These are phyloP conservation scores for Leucaena leucocephala DNA, from an alignment of 306 rosid genomes.

Conservation along the genomic window DNA sequence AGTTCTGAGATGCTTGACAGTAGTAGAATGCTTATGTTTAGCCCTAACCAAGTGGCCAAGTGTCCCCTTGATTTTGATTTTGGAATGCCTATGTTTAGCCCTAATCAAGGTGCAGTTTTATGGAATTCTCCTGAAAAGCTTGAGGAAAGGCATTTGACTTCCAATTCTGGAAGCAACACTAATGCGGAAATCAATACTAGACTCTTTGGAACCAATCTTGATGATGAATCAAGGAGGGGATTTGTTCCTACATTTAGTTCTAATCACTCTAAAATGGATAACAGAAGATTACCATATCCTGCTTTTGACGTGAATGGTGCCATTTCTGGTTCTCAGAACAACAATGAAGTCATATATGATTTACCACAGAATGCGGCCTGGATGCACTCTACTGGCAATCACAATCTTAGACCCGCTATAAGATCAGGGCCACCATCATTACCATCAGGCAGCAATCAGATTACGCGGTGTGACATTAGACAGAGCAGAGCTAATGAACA, in stretches of 20 bases:
- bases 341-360: slow-evolving; percentile 8
- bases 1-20: slow-evolving; percentile 27
- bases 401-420: slow-evolving; percentile 20
- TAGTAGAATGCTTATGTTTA: background rate
- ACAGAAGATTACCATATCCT: slow-evolving; percentile 23
- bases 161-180: slow-evolving; percentile 31
- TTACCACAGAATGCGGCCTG: slow-evolving; percentile 19
- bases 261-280: slow-evolving; percentile 14
- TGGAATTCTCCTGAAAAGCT: background rate
- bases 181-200: slow-evolving; percentile 22
- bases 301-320: slow-evolving; percentile 26
- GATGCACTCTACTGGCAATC: slow-evolving; percentile 7
- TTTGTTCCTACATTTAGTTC: slow-evolving; percentile 32
- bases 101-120: slow-evolving; percentile 36
- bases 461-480: slow-evolving; percentile 12
- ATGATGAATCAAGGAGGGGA: slow-evolving; percentile 17
- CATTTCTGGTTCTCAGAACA: slow-evolving; percentile 37
- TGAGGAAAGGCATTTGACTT: slow-evolving; percentile 38
- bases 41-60: too few relatives aligned
- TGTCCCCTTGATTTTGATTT: slow-evolving; percentile 27
- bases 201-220: slow-evolving; percentile 28
- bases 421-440: slow-evolving; percentile 28
- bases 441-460: slow-evolving; percentile 32
- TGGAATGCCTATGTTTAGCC: slow-evolving; percentile 25
- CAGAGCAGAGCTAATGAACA: slow-evolving; percentile 14